phyloP scores from a whole-genome alignment of 371 early-diverging fungal species.

The Apophysomyces trapeziformis region DNA sequence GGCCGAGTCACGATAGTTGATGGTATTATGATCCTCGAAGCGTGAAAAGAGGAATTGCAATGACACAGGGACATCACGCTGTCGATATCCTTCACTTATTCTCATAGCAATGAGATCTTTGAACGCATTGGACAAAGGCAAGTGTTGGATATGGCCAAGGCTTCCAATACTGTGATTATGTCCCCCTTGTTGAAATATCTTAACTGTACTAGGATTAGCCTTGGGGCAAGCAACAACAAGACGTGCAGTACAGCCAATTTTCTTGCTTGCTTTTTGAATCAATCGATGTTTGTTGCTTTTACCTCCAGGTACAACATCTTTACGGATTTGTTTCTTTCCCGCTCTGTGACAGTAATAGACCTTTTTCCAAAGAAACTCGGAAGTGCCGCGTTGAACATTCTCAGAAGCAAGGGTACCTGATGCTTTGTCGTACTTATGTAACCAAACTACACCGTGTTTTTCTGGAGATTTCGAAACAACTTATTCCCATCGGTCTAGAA shows the following conservation, averaged over 20 bases:
- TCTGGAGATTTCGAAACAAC: too few species aligned
- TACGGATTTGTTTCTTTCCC: too few species aligned
- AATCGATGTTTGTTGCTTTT: background rate
- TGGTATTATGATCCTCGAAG: too few species aligned
- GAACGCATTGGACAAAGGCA: background rate
- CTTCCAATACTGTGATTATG: background rate
- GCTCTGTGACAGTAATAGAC: too few species aligned
- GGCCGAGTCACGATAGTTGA: too few species aligned
- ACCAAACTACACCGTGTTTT: too few species aligned
- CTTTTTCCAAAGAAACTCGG: too few species aligned
- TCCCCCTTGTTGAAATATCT: background rate
- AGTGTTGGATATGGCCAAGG: conserved; percentile 4
- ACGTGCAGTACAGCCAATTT: conserved; percentile 10
- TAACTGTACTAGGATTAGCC: background rate
- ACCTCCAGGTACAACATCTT: background rate
- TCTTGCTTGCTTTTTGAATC: conserved; percentile 9
- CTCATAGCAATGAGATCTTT: too few species aligned
- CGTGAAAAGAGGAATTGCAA: background rate
- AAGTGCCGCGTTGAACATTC: too few species aligned
- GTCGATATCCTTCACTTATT: background rate
- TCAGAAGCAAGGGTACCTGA: too few species aligned
- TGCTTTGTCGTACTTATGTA: too few species aligned
- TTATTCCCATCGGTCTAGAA: too few species aligned
- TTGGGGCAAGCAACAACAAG: background rate
- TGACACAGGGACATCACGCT: background rate